phyloP scores from a whole-genome alignment of 495 filamentous ascomycete species.

The Neurospora cerealis region DNA sequence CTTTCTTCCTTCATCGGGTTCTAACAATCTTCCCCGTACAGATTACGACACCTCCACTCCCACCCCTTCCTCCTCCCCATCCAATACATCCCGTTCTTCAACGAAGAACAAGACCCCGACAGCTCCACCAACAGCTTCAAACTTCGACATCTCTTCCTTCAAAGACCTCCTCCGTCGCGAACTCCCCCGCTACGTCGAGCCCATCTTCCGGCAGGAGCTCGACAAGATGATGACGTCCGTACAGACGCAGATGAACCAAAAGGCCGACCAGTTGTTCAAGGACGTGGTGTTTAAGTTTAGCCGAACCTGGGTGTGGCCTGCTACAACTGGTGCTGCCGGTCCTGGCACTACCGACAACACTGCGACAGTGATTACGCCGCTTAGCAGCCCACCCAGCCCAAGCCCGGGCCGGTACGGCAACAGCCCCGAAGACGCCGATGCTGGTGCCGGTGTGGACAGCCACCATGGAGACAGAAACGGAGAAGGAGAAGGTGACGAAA shows the following conservation, averaged over 20 bases:
- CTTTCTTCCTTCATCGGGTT: background rate
- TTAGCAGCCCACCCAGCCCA: background rate
- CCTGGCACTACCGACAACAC: background rate
- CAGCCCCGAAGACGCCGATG: background rate
- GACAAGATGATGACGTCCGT: slow-evolving; percentile 11
- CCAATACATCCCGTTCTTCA: no score
- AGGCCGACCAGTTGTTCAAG: slow-evolving; percentile 11
- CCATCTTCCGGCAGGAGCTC: slow-evolving; percentile 14
- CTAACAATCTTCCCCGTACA: background rate
- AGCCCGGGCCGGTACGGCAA: background rate
- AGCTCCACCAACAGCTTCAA: background rate
- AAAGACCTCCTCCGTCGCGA: slow-evolving; percentile 11
- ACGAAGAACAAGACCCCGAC: background rate
- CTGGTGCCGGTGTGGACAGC: background rate
- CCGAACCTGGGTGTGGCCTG: slow-evolving; percentile 2
- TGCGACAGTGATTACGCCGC: background rate
- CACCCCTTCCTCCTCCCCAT: background rate
- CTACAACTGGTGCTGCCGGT: background rate
- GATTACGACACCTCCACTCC: background rate
- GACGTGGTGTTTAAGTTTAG: slow-evolving; percentile 9
- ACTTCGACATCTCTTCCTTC: background rate
- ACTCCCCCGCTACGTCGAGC: slow-evolving; percentile 9
- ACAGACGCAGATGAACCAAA: slow-evolving; percentile 8
- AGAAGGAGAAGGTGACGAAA: background rate
- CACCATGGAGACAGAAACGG: background rate